These are phyloP conservation scores for Saccharum spontaneum DNA, from an alignment of 176 grass and related monocot genomes.

Conservation along the genomic window DNA sequence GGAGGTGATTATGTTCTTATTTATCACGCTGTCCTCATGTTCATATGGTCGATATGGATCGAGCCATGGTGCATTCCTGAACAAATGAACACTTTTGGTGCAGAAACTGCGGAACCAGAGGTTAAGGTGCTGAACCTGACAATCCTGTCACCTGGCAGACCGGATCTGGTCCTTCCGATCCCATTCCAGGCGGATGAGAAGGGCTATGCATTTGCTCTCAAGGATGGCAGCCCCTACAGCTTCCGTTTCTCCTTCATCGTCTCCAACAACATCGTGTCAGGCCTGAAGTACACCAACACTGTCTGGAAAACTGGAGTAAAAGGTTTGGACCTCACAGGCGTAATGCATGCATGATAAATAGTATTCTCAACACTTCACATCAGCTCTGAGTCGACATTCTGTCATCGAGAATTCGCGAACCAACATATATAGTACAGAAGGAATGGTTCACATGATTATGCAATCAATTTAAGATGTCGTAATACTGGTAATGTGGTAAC, in stretches of 20 bases:
- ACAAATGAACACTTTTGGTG: not conserved
- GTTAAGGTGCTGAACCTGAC: conserved; percentile 78
- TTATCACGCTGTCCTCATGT: not conserved
- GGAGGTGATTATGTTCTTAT: conserved; percentile 46
- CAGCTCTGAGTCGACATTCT: not conserved
- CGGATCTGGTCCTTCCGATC: conserved; percentile 63
- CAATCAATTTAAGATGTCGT: not conserved
- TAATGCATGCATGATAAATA: not conserved
- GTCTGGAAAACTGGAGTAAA: conserved; percentile 81
- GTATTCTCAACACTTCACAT: not conserved
- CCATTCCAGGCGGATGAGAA: conserved; percentile 66
- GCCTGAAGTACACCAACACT: conserved; percentile 83
- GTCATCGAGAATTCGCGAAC: not conserved
- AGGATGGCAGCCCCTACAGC: conserved; percentile 80
- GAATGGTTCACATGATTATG: too few species aligned
- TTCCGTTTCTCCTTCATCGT: conserved; percentile 83
- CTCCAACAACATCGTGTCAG: conserved; percentile 86
- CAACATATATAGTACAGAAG: not conserved
- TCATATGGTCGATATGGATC: not conserved
- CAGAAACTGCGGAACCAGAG: conserved; percentile 78
- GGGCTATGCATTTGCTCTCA: conserved; percentile 73
- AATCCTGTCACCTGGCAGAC: conserved; percentile 55
- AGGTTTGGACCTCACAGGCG: conserved; percentile 40
- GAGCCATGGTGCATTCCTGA: not conserved
- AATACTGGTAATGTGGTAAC: not conserved